phyloP scores from a whole-genome alignment of 495 filamentous ascomycete genomes.

The Podospora pseudocomata region DNA sequence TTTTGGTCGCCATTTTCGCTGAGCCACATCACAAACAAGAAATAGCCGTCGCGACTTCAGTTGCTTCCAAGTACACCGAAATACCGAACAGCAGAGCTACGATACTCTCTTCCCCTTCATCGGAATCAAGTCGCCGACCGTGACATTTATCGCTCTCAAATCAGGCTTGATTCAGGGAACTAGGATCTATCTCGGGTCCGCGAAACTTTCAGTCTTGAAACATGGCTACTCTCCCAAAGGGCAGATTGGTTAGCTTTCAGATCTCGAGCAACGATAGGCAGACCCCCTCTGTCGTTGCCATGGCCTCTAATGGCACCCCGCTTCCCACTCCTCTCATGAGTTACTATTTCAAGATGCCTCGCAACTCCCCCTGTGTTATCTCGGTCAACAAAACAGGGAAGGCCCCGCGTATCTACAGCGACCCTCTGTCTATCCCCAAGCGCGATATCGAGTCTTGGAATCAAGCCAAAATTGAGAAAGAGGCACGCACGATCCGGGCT shows the following conservation, averaged over 20 bases:
- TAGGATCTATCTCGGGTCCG: neutral
- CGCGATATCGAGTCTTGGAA: neutral
- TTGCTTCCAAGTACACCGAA: neutral
- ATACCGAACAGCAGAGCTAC: neutral
- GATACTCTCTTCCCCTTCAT: neutral
- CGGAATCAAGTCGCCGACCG: neutral
- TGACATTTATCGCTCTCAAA: neutral
- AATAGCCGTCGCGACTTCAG: neutral
- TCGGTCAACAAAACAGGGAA: neutral
- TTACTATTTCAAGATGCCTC: neutral
- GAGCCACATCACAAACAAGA: neutral
- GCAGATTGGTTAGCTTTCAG: neutral
- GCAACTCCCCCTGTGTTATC: neutral
- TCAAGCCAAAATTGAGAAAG: slow-evolving; percentile 26
- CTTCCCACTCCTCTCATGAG: neutral
- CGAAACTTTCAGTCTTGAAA: neutral
- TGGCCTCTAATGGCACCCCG: neutral
- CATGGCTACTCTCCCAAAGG: neutral
- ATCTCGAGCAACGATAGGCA: neutral
- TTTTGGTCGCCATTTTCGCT: neutral
- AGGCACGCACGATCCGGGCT: slow-evolving; percentile 27
- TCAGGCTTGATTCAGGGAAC: neutral
- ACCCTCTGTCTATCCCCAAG: neutral
- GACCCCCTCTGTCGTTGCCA: neutral
- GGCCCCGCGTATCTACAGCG: neutral